phyloP scores from a whole-genome alignment of 2,329 filamentous ascomycete genomes.

The Grosmannia penicillata region DNA sequence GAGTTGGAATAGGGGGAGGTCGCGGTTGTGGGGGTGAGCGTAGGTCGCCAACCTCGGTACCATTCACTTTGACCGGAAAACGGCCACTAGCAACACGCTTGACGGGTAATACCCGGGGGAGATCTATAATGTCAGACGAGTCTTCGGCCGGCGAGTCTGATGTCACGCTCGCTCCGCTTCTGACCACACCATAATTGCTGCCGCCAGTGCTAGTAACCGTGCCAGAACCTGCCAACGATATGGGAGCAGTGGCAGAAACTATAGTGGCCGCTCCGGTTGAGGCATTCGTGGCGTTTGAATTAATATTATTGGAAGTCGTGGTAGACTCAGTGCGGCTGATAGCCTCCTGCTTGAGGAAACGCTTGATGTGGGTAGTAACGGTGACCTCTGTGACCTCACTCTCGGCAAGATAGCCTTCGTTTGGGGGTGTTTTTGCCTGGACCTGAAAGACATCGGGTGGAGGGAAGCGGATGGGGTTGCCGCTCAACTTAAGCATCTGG shows the following conservation, averaged over 20 bases:
- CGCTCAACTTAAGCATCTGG: slow-evolving; percentile 78
- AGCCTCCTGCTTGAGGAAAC: slow-evolving; percentile 38
- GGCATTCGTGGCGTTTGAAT: too few relatives aligned
- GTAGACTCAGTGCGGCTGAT: slow-evolving; percentile 23
- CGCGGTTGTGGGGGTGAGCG: slow-evolving; percentile 53
- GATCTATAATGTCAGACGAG: slow-evolving; percentile 62
- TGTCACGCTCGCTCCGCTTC: slow-evolving; percentile 7
- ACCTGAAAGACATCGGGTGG: slow-evolving; percentile 53
- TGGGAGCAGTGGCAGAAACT: not conserved
- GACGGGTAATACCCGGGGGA: slow-evolving; percentile 49
- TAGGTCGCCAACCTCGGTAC: slow-evolving; percentile 50
- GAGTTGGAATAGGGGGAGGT: slow-evolving; percentile 62
- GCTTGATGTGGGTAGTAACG: slow-evolving; percentile 47
- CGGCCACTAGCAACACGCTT: slow-evolving; percentile 49
- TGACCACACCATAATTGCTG: too few relatives aligned
- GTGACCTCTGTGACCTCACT: slow-evolving; percentile 48
- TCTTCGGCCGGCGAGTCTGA: slow-evolving; percentile 42
- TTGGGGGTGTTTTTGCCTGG: slow-evolving; percentile 37
- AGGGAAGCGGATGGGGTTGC: slow-evolving; percentile 73
- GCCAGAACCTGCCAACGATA: not conserved
- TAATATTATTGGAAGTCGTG: too few relatives aligned
- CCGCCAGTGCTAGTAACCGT: not conserved
- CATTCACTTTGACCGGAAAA: slow-evolving; percentile 59
- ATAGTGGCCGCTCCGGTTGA: not conserved
- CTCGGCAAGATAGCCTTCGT: slow-evolving; percentile 41